Percentiles rank a stretch among this genome's conserved stretches.
These are phyloP conservation scores for Arabidopsis suecica DNA, from an alignment of 345 rosid genomes.

Conservation along the genomic window DNA sequence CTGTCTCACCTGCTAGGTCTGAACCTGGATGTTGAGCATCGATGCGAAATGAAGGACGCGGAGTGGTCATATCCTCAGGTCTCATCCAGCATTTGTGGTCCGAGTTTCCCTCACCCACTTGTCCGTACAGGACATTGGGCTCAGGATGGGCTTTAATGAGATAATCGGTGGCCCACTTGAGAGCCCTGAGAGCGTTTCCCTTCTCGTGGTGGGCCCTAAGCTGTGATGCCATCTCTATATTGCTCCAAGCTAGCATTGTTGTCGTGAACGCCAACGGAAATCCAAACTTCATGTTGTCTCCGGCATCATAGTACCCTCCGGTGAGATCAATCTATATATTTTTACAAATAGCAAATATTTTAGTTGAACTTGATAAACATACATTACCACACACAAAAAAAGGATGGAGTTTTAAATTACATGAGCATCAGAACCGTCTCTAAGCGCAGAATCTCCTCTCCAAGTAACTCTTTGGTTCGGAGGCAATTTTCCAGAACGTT, in stretches of 20 bases:
- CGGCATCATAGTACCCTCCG: slow-evolving; percentile 82
- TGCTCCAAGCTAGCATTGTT: slow-evolving; percentile 76
- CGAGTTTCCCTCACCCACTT: slow-evolving; percentile 64
- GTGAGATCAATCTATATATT: slow-evolving; percentile 53
- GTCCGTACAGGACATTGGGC: slow-evolving; percentile 57
- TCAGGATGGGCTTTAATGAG: slow-evolving; percentile 66
- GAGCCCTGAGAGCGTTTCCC: slow-evolving; percentile 50
- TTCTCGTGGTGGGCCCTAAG: slow-evolving; percentile 49
- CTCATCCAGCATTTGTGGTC: slow-evolving; percentile 79
- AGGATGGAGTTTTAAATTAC: slow-evolving; percentile 28
- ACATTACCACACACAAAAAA: neutral
- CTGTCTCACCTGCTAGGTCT: slow-evolving; percentile 70
- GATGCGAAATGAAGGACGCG: slow-evolving; percentile 51
- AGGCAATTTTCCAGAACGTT: slow-evolving; percentile 77
- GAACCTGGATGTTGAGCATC: slow-evolving; percentile 65
- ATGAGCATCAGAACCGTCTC: slow-evolving; percentile 58
- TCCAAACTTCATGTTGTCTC: slow-evolving; percentile 80
- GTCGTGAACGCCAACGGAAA: slow-evolving; percentile 77
- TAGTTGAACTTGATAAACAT: neutral
- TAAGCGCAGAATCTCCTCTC: slow-evolving; percentile 71
- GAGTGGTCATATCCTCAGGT: slow-evolving; percentile 81
- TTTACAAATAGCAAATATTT: slow-evolving; percentile 5
- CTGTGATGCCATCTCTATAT: slow-evolving; percentile 54
- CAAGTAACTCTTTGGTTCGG: slow-evolving; percentile 61
- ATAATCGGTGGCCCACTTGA: slow-evolving; percentile 77